Percentiles rank a stretch among this genome's conserved stretches.
These are phyloP conservation scores for Pseudocercospora fijiensis DNA, from an alignment of 2,329 filamentous ascomycete species.

Conservation along the genomic window DNA sequence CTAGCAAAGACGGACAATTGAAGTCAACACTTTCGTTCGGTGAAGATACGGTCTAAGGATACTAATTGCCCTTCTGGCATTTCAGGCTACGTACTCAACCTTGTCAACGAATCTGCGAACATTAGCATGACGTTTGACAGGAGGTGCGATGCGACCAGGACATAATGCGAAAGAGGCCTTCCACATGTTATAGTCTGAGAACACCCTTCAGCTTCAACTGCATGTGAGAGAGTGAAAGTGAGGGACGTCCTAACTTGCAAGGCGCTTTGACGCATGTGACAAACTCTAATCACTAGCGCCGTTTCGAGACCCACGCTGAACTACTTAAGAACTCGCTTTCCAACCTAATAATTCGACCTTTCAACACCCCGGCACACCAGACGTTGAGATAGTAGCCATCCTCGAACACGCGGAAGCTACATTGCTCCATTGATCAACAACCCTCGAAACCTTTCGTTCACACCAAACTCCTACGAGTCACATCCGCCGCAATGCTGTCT, in stretches of 20 bases:
- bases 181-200: background rate
- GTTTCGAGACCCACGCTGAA: background rate
- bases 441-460: background rate
- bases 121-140: background rate
- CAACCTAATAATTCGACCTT: background rate
- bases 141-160: background rate
- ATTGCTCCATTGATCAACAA: background rate
- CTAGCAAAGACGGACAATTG: no score
- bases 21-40: no score
- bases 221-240: background rate
- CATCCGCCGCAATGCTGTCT: background rate
- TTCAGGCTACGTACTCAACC: no score
- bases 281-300: background rate
- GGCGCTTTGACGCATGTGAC: background rate
- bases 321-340: background rate
- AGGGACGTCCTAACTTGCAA: background rate
- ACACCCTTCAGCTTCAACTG: background rate
- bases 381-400: background rate
- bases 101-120: background rate
- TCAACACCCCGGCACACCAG: background rate
- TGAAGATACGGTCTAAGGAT: no score
- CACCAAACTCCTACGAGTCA: background rate
- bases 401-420: background rate
- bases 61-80: no score
- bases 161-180: background rate